Evolutionary conservation across 768 basidiomycete genomes (phyloP).

Genomic region (Rickenella mellea): DNA sequence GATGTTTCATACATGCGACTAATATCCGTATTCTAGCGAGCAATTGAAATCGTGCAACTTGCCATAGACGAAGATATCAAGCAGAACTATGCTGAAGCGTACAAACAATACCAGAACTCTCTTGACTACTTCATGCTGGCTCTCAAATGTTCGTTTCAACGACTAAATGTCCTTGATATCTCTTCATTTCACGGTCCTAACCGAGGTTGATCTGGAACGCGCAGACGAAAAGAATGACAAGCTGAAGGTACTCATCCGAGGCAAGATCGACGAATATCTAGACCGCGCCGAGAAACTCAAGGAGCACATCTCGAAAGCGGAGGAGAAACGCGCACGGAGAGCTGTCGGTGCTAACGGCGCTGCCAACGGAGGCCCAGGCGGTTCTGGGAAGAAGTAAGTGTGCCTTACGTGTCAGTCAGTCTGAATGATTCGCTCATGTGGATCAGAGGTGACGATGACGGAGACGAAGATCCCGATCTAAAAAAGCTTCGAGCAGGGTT

Average conservation of each 20-base stretch:
- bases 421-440: constrained; percentile 3
- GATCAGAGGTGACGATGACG: constrained; percentile 42
- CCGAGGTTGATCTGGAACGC: constrained; percentile 1
- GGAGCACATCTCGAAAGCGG: constrained; percentile 56
- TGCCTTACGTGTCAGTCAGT: background rate
- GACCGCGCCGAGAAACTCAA: constrained; percentile 87
- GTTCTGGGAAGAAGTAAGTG: constrained; percentile 29
- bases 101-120: constrained; percentile 90
- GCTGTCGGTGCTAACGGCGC: constrained; percentile 42
- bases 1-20: background rate
- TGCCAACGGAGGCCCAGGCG: constrained; percentile 25
- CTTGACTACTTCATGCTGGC: constrained; percentile 99
- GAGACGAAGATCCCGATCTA: constrained; percentile 81
- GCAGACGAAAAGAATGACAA: constrained; percentile 92
- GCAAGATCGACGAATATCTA: constrained; percentile 88
- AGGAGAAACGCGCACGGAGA: constrained; percentile 52
- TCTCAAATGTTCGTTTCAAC: constrained; percentile 61
- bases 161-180: background rate
- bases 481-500: constrained; percentile 95
- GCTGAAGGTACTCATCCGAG: constrained; percentile 74
- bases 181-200: background rate
- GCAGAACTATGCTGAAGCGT: constrained; percentile 89
- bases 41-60: constrained; percentile 85
- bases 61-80: constrained; percentile 91
- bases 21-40: constrained; percentile 34